Base-by-base conservation (phyloP, 1,284 basidiomycete genomes). In the Pascua guehoae region DNA sequence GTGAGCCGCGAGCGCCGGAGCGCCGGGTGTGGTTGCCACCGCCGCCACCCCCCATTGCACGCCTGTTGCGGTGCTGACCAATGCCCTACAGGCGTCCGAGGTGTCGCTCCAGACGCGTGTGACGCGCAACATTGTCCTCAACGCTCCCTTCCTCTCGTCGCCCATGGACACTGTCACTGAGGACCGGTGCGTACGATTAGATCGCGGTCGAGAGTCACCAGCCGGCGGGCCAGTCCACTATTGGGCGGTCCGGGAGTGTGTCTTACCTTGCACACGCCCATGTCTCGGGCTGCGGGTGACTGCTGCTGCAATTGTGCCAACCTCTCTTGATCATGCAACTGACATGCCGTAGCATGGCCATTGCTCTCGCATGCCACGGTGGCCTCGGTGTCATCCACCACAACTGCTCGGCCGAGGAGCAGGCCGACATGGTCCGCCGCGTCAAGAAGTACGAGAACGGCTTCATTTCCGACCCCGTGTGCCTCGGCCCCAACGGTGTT, bases 101-200 rank as follows among this genome's bases (percentile, higher is more conserved):
- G 94, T 96, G 68, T 77, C 84, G 64, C 87, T 92, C 4, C 91
- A 96, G 79, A 89, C 86, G 68, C 72, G 83, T 54, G 87, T 98
- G 54, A 97, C 95, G 47, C 86, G 88, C 57, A 97, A 97, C 71
- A 91, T 98, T 66, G 81, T 84, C 44, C 84, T 99, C 70, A 97
- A 93, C 80, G 94, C 94, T 0, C 95, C 96, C 0, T 96, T 99
- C 80, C 82, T 98, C 80, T 96, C 91, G 75, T 95, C 91, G 58
- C 95, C 96, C 44, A 99, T 99, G 95, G 95, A 99, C 81, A 98
- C 95, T 39, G 95, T 99, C 65, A 98, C 96, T 4, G 95, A 98
- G 80, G 86, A 84, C 61, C 87, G 94, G 67, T 72, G 56, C 54
- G 70, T 64, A 8, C 12, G 17, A 17, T 49, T 41, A 18, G 24